Evolutionary conservation across 768 basidiomycete genomes (phyloP).

Genomic region (Sporobolomyces pararoseus): DNA sequence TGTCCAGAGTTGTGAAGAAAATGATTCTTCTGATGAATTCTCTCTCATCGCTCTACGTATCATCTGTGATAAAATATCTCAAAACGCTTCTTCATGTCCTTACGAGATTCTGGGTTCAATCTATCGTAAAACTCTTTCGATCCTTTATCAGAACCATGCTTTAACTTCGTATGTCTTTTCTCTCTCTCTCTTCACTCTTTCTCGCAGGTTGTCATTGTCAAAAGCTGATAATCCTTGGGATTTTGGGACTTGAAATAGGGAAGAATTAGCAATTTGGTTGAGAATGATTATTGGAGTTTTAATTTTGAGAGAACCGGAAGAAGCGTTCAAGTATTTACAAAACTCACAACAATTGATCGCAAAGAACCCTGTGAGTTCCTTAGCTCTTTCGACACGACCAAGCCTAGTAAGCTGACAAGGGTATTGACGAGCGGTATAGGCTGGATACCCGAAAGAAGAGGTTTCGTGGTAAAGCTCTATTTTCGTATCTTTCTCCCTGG

Average conservation of each 20-base stretch:
- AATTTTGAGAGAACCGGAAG: neutral
- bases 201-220: too few relatives aligned
- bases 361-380: neutral
- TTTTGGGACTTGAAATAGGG: too few relatives aligned
- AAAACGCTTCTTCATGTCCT: neutral
- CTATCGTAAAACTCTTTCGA: constrained; percentile 5
- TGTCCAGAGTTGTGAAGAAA: neutral
- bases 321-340: constrained; percentile 7
- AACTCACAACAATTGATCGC: neutral
- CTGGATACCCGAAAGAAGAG: neutral
- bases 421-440: too few relatives aligned
- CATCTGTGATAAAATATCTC: neutral
- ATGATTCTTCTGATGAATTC: neutral
- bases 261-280: constrained; percentile 5
- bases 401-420: too few relatives aligned
- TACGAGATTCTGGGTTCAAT: neutral
- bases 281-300: neutral
- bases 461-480: neutral
- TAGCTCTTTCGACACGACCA: neutral
- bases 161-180: neutral
- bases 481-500: neutral
- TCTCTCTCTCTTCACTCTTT: neutral
- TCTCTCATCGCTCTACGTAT: neutral
- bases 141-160: neutral
- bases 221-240: too few relatives aligned